Evolutionary conservation across 306 rosid genomes (phyloP).

Genomic region (Styphnolobium japonicum): DNA sequence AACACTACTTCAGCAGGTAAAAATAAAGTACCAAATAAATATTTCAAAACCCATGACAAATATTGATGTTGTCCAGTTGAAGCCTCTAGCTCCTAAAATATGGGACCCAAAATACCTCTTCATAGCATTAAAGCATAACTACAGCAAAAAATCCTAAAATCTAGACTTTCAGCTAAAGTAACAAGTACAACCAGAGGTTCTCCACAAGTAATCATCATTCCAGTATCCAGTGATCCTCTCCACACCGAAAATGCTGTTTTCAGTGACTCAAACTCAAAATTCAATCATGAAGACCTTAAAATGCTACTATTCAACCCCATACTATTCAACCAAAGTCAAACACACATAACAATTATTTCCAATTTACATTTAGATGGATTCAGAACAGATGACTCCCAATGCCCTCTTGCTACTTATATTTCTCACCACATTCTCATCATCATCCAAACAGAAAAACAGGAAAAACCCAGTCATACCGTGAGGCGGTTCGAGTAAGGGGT

Average conservation of each 20-base stretch:
- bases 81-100: neutral
- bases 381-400: neutral
- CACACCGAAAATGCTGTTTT: neutral
- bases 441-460: neutral
- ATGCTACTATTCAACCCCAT: neutral
- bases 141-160: neutral
- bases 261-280: neutral
- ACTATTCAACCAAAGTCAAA: neutral
- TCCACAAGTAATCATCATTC: neutral
- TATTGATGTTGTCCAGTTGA: neutral
- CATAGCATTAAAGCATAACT: neutral
- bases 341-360: neutral
- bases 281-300: neutral
- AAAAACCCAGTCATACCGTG: conserved; percentile 37
- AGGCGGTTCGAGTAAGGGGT: conserved; percentile 64
- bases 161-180: neutral
- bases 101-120: neutral
- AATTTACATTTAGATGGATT: neutral
- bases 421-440: neutral
- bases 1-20: neutral
- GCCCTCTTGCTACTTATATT: neutral
- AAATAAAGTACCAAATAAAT: neutral
- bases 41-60: neutral
- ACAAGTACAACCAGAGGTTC: neutral
- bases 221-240: neutral